These are phyloP conservation scores for Lagenaria siceraria DNA, from an alignment of 306 rosid genomes.

Conservation along the genomic window DNA sequence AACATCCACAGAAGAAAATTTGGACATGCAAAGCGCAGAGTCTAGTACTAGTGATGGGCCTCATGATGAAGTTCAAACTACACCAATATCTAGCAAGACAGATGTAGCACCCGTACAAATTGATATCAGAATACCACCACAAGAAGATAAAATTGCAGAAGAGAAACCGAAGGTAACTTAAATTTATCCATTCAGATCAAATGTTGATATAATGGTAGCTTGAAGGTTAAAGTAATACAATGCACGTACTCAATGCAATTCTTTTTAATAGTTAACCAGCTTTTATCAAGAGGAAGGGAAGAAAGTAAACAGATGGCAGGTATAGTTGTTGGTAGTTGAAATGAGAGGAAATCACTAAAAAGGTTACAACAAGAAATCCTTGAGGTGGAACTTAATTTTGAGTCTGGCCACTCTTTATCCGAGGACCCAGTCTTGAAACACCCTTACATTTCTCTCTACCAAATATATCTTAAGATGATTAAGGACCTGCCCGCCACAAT, in stretches of 20 bases:
- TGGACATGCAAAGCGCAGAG: conserved; percentile 23
- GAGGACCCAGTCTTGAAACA: neutral
- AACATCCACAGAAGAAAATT: conserved; percentile 18
- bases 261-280: neutral
- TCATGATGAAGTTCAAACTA: conserved; percentile 30
- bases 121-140: conserved; percentile 20
- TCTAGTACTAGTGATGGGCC: conserved; percentile 6
- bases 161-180: conserved; percentile 39
- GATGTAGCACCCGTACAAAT: conserved; percentile 27
- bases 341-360: neutral
- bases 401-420: neutral
- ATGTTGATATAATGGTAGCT: neutral
- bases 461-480: neutral
- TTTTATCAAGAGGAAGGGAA: neutral
- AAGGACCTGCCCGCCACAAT: neutral
- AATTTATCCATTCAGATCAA: conserved; percentile 1
- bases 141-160: conserved; percentile 18
- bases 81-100: conserved; percentile 20
- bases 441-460: neutral
- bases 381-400: neutral
- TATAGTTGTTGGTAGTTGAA: neutral
- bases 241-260: neutral
- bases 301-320: neutral
- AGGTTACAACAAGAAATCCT: neutral
- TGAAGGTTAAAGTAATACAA: neutral